Percentiles rank a stretch among this genome's conserved stretches.
phyloP scores from a whole-genome alignment of 257 asterid species.

The Solanum okadae region DNA sequence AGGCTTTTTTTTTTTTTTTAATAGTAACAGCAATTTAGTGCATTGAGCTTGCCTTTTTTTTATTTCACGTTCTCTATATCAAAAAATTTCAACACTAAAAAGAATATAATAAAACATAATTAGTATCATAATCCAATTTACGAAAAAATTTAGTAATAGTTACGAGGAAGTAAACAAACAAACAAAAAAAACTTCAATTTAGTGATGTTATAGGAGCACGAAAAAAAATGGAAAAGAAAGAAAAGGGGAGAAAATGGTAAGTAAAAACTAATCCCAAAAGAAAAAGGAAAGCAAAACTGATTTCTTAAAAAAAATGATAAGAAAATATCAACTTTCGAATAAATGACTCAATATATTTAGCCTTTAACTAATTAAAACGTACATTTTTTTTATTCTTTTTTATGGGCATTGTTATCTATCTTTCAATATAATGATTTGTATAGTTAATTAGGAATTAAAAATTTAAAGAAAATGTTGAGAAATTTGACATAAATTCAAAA shows the following conservation, averaged over 20 bases:
- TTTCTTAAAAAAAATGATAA: no score
- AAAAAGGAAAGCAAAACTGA: neutral
- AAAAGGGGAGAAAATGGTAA: neutral
- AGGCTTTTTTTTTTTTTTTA: no score
- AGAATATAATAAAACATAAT: neutral
- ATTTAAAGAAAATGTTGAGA: neutral
- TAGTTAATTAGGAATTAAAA: neutral
- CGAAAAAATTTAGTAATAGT: no score
- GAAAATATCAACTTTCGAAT: neutral
- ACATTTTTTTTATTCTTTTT: no score
- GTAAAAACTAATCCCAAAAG: neutral
- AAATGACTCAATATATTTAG: neutral
- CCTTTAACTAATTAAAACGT: neutral
- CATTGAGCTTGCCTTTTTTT: neutral
- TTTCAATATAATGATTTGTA: neutral
- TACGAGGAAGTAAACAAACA: neutral
- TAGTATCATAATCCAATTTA: no score
- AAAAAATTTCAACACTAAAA: neutral
- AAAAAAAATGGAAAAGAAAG: neutral
- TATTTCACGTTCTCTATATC: neutral
- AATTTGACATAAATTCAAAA: neutral
- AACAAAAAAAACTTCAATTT: neutral
- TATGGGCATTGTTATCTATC: neutral
- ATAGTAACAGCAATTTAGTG: neutral
- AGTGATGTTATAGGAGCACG: neutral